Conservation (phyloP, 208 protist genomes). For the Leishmania braziliensis region DNA sequence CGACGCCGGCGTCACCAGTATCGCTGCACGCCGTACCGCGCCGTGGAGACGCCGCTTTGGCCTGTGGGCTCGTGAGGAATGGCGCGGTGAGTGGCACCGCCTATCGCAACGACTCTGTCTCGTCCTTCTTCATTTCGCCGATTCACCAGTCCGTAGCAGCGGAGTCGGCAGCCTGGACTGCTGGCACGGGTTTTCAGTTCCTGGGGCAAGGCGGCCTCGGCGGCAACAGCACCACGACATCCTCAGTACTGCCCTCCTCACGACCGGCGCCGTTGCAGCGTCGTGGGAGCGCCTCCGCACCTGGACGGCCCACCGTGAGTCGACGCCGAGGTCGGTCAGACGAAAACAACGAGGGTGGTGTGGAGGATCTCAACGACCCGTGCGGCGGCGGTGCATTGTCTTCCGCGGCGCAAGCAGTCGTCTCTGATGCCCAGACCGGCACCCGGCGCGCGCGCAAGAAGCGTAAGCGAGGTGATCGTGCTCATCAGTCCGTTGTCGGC, state of each 20-base stretch:
- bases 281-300: background rate
- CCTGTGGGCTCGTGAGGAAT: background rate
- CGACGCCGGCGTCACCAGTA: background rate
- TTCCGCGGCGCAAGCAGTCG: background rate
- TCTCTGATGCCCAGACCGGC: background rate
- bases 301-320: background rate
- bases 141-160: constrained; percentile 79
- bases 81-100: background rate
- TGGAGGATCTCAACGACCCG: background rate
- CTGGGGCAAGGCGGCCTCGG: constrained; percentile 62
- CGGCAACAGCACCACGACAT: background rate
- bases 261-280: background rate
- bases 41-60: background rate
- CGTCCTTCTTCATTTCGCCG: constrained; percentile 77
- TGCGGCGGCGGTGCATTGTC: background rate
- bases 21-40: constrained; percentile 6
- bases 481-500: constrained; percentile 19
- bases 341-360: constrained; percentile 6
- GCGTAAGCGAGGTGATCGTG: constrained; percentile 30
- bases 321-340: constrained; percentile 19
- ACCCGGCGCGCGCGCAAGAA: constrained; percentile 12
- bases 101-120: background rate
- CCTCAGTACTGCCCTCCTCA: background rate
- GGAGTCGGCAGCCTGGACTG: constrained; percentile 42
- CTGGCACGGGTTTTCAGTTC: constrained; percentile 33